phyloP scores from a whole-genome alignment of 371 early-diverging fungal species.

The Blakeslea trispora region DNA sequence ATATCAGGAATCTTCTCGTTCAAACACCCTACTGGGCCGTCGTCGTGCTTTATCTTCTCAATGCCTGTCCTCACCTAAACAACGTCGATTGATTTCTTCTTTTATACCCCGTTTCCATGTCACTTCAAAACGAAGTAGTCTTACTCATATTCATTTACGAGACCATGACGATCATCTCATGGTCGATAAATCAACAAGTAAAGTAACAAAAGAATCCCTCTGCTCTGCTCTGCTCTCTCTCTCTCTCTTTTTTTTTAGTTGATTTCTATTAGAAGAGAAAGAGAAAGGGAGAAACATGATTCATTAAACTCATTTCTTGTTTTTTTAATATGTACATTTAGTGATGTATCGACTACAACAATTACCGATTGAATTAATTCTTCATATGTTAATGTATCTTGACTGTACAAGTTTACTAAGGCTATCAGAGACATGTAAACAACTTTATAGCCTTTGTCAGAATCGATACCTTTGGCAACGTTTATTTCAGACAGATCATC shows the following conservation, averaged over 20 bases:
- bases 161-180: not conserved
- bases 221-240: no score
- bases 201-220: no score
- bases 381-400: constrained; percentile 14
- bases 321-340: no score
- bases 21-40: constrained; percentile 2
- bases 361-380: constrained; percentile 20
- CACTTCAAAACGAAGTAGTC: constrained; percentile 2
- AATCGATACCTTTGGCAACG: constrained; percentile 25
- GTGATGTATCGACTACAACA: constrained; percentile 7
- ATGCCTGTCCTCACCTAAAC: constrained; percentile 16
- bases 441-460: constrained; percentile 12
- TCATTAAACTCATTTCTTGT: no score
- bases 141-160: not conserved
- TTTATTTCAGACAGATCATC: constrained; percentile 19
- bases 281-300: no score
- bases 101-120: constrained; percentile 20
- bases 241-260: no score
- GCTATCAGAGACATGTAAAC: constrained; percentile 21
- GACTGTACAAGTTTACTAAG: constrained; percentile 15
- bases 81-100: constrained; percentile 17
- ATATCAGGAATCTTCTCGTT: not conserved
- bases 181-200: no score
- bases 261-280: no score
- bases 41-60: constrained; percentile 14